Base-by-base conservation (phyloP, 352 stramenopile species). In the Blastocystis sp. region DNA sequence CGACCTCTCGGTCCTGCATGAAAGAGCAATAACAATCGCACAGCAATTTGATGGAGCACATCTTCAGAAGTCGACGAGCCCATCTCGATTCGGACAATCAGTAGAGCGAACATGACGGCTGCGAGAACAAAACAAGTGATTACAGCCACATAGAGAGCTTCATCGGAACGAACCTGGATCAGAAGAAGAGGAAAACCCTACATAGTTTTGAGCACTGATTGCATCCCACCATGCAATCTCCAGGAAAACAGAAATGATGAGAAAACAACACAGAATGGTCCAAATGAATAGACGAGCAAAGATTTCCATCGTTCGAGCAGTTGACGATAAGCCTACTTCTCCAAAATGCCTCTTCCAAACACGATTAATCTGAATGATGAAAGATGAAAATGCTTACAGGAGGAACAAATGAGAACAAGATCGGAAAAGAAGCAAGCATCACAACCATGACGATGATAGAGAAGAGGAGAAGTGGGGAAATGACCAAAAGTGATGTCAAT, bases 51-150 rank as follows among this genome's bases (percentile, higher is more conserved):
- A 34, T 70, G 41, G 23, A 89, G 47, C 18, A 59, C 34, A 43
- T 90, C 23, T 37, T 90, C 77, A 5, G 70, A 75, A 50, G 69
- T 84, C 26, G 56, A 15, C 37, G 87, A 47, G 53, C 76, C 59
- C 20, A 76, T 76, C 63, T 90, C 41, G 76, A 89, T 63, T 29
- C 70, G 55, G 23, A 63, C 54, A 77, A 90, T 55, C 1, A 89
- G 26, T 8, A 84, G 54, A 11, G 54, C 39, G 63, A 89, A 79
- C n/a, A 80, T 47, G 29, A 87, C 7, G 53, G 45, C 5, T 5
- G 26, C 84, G 56, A 76, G 47, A 29, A 37, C 11, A 50, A 87
- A 54, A 7, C 18, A 59, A 0, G 68, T 13, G 11, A 55, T 15
- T 7, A 75, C 43, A 9, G 56, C 54, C 37, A 50, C 29, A 37